A percentile compares a stretch with the other conserved stretches of the same genome.
Evolutionary conservation across 345 rosid species (phyloP).

Genomic region (Lepidium didymum): DNA sequence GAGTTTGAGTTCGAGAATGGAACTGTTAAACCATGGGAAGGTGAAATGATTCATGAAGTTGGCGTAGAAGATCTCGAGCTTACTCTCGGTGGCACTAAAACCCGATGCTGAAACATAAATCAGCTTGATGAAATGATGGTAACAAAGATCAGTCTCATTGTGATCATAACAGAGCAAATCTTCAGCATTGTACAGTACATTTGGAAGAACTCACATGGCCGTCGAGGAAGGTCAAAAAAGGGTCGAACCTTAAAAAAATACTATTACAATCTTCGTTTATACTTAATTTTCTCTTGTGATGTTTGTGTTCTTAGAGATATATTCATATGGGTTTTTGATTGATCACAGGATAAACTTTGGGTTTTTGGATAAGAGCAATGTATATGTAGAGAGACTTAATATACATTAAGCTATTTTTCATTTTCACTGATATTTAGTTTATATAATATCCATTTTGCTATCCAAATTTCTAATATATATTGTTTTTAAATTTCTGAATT

Average conservation of each 20-base stretch:
- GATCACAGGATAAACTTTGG: slow-evolving; percentile 13
- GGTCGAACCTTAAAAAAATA: slow-evolving; percentile 9
- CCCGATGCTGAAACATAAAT: slow-evolving; percentile 19
- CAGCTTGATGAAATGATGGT: background rate
- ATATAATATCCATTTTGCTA: background rate
- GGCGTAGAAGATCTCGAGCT: slow-evolving; percentile 88
- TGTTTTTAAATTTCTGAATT: background rate
- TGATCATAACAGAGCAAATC: slow-evolving; percentile 16
- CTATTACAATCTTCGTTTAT: slow-evolving; percentile 19
- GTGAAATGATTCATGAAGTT: slow-evolving; percentile 88
- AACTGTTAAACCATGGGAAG: slow-evolving; percentile 91
- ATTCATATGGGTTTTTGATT: background rate
- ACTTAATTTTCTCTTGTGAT: background rate
- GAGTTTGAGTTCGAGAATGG: slow-evolving; percentile 85
- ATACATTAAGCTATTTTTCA: background rate
- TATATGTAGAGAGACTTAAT: slow-evolving; percentile 7
- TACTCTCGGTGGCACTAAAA: slow-evolving; percentile 54
- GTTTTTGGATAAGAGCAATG: background rate
- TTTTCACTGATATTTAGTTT: background rate
- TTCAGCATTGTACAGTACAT: slow-evolving; percentile 22
- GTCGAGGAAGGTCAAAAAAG: background rate
- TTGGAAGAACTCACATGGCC: background rate
- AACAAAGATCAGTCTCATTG: background rate
- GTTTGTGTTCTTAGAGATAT: slow-evolving; percentile 4
- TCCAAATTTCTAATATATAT: background rate